Evolutionary conservation across 306 rosid species (phyloP), one percentile per base, ranked within the genome.

Genomic region (Pterocarpus macrocarpus): DNA sequence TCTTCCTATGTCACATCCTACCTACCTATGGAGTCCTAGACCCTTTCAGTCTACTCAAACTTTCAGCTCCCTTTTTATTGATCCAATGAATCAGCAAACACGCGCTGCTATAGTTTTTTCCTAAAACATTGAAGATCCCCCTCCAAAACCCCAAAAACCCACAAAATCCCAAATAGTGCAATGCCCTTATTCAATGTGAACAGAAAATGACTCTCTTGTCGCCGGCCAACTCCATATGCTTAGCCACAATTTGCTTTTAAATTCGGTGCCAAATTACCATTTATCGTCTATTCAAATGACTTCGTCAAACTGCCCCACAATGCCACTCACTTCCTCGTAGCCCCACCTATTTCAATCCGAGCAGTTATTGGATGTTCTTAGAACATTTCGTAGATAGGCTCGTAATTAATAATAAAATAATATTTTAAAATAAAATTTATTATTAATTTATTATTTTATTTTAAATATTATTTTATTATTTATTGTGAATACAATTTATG

Each of bases 221-320:
- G 1, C 74, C 67, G 15, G 36, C 80, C 61, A 73, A 13, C 36
- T 22, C 67, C 73, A 81, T 55, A 33, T 22, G 39, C 17, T 15
- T 53, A 39, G 33, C 83, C 17, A 59, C 15, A 70, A 36, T 64
- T 8, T 56, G 53, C 74, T 45, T 52, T 62, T 33, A 44, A 73
- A 79, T 39, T 69, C 84, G 50, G 75, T 80, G 84, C 71, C 73
- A 43, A 69, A 80, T 53, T 63, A 57, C 35, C 71, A 50, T 52
- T 22, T 50, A 47, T 68, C 3, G 4, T 8, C 5, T 14, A 4
- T 61, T 44, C 34, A 33, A 6, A 30, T 58, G 68, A 56, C 77
- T 69, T 56, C 30, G 69, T 82, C 85, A 75, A 53, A 68, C 62
- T n/a, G 65, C 28, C 77, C 68, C 73, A 71, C 69, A 17, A 5